Evolutionary conservation across 345 rosid genomes (phyloP).

Genomic region (Mercurialis annua): DNA sequence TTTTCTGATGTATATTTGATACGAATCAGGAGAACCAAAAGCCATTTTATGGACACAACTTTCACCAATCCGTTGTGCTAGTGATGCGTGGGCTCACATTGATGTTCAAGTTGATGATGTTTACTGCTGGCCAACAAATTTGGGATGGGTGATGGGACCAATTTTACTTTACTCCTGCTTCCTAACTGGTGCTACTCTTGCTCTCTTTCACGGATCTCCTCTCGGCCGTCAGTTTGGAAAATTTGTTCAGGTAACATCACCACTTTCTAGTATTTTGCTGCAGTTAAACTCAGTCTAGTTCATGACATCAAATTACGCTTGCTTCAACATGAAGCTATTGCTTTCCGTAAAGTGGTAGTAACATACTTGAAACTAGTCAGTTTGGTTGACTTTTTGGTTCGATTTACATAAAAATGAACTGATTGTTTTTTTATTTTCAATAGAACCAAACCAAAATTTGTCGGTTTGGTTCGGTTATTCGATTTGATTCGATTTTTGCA

Average conservation of each 20-base stretch:
- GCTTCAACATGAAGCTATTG: background rate
- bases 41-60: conserved; percentile 94
- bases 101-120: conserved; percentile 52
- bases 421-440: too few relatives aligned
- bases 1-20: conserved; percentile 16
- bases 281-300: background rate
- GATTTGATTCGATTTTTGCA: too few relatives aligned
- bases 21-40: conserved; percentile 78
- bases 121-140: conserved; percentile 91
- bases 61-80: conserved; percentile 58
- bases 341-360: background rate
- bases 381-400: too few relatives aligned
- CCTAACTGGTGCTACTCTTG: conserved; percentile 73
- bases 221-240: conserved; percentile 76
- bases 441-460: too few relatives aligned
- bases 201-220: conserved; percentile 89
- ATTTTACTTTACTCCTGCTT: conserved; percentile 59
- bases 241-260: conserved; percentile 62
- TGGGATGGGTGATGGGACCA: conserved; percentile 97
- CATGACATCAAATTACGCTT: background rate
- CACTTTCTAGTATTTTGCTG: background rate
- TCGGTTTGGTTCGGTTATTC: too few relatives aligned
- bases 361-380: background rate
- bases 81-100: conserved; percentile 66
- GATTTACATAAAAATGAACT: too few relatives aligned